Evolutionary conservation across 2,329 filamentous ascomycete genomes (phyloP), one percentile per base, ranked within the genome.

Genomic region (Fusarium mundagurra): DNA sequence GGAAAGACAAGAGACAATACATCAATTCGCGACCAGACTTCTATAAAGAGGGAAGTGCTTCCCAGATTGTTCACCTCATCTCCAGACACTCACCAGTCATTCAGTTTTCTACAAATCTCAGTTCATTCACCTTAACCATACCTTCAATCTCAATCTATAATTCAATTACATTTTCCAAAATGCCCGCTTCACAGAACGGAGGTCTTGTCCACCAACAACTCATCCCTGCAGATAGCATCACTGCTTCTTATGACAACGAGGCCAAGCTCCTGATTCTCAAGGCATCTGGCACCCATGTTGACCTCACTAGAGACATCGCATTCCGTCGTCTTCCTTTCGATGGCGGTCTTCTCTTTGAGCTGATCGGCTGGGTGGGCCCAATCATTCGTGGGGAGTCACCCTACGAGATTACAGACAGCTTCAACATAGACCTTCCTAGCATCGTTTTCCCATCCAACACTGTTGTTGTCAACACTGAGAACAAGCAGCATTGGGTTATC

Each of bases 341-440:
- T 2, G 68, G 68, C 8, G 68, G 68, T 12, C 68, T 71, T 11
- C 68, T 71, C 31, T 71, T 71, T 41, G 45, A 69, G 11, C 54
- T 71, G 13, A 61, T 57, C 6, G 68, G 53, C 14, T 61, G 48
- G 54, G 64, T 71, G 2, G 68, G 64, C 18, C 67, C 68, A 16
- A n/a, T 69, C 27, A n/a, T 71, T 12, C 24, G 12, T 0, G 29
- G 53, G 11, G 39, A 64, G 8, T 69, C 68, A 4, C 54, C 59
- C 27, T 71, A 71, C 27, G 45, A 62, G 5, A 36, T 60, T 24
- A 64, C 47, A 14, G 33, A 69, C 13, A 59, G 39, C 18, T 55
- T 71, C 64, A 64, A 60, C 31, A 71, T 71, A 8, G 18, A 64
- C 2, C 68, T 71, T 29, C 64, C 68, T 17, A 68, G 31, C 48